A percentile compares a stretch with the other conserved stretches of the same genome.
phyloP scores from a whole-genome alignment of 371 early-diverging fungal genomes.

The Dichotomocladium elegans region DNA sequence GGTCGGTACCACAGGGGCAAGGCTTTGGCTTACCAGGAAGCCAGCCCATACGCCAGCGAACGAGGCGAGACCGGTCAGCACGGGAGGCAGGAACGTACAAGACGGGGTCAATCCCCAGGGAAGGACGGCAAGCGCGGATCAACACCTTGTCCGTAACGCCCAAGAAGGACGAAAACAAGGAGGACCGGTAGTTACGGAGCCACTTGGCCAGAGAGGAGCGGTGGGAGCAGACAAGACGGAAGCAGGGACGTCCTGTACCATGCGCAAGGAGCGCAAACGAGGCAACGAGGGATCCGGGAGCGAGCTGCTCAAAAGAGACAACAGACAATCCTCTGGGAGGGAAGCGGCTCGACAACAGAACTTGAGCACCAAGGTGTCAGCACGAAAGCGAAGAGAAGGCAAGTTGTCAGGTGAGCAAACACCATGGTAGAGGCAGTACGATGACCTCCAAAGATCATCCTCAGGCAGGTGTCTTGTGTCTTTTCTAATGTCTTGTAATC shows the following conservation, averaged over 20 bases:
- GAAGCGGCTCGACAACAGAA: too few species aligned
- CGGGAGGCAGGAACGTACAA: background rate
- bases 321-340: too few species aligned
- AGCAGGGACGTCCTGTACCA: too few species aligned
- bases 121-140: background rate
- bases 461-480: slow-evolving; percentile 10
- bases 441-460: slow-evolving; percentile 14
- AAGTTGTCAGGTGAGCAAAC: too few species aligned
- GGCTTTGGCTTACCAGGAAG: background rate
- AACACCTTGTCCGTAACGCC: background rate
- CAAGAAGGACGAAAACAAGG: background rate
- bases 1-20: background rate
- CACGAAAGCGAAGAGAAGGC: too few species aligned
- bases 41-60: background rate
- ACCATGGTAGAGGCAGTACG: too few species aligned
- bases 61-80: background rate
- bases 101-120: background rate
- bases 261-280: too few species aligned
- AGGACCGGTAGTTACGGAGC: background rate
- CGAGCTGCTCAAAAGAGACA: too few species aligned
- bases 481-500: background rate
- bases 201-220: background rate
- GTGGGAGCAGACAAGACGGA: too few species aligned
- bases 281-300: too few species aligned
- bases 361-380: too few species aligned